Conservation (phyloP, 345 rosid genomes). For the Moringa oleifera region DNA sequence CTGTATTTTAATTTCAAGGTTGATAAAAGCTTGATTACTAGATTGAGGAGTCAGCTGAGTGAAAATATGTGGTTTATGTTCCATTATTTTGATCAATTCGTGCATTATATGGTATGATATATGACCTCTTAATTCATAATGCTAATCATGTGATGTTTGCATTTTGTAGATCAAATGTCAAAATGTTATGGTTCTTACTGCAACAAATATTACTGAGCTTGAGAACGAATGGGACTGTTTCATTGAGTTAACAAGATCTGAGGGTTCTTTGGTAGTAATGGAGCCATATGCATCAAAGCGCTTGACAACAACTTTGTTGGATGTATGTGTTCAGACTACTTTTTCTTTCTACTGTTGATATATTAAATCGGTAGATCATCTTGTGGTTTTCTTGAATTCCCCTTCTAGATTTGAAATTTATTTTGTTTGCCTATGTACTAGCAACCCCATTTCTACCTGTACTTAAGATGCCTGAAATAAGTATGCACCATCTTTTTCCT, state of each 20-base stretch:
- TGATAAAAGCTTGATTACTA: not conserved
- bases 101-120: not conserved
- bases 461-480: not conserved
- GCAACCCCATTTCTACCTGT: not conserved
- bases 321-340: conserved; percentile 38
- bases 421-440: too few relatives aligned
- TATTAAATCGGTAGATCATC: not conserved
- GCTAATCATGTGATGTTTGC: not conserved
- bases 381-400: not conserved
- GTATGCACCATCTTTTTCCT: too few relatives aligned
- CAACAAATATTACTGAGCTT: conserved; percentile 71
- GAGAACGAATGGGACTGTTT: conserved; percentile 82
- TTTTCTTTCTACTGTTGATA: not conserved
- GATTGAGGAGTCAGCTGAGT: not conserved
- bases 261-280: conserved; percentile 37
- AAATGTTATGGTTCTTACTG: conserved; percentile 69
- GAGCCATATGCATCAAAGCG: conserved; percentile 50
- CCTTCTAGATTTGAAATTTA: not conserved
- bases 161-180: conserved; percentile 71
- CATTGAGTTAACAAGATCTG: conserved; percentile 47
- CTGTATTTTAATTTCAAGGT: not conserved
- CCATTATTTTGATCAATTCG: not conserved
- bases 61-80: too few relatives aligned
- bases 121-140: not conserved
- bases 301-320: conserved; percentile 51